Evolutionary conservation across 352 stramenopile genomes (phyloP).

Genomic region (Thalassiosira hispida): DNA sequence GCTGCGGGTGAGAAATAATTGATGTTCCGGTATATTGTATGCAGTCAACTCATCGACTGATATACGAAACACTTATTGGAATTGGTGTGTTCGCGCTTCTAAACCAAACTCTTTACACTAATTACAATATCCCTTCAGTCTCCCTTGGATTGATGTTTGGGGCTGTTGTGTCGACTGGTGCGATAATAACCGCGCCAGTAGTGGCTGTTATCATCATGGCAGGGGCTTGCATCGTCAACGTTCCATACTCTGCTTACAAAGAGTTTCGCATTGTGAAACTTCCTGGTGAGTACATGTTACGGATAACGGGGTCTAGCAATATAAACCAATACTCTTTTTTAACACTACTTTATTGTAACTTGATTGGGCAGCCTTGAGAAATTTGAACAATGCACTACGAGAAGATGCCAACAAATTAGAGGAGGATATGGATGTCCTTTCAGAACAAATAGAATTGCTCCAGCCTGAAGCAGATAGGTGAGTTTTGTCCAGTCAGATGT

Average conservation of each 20-base stretch:
- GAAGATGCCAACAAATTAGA: conserved; percentile 28
- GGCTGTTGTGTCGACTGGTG: not conserved
- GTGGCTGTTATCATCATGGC: conserved; percentile 19
- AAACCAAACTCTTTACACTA: too few relatives aligned
- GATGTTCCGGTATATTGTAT: too few relatives aligned
- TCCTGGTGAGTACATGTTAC: conserved; percentile 3
- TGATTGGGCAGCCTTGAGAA: conserved; percentile 11
- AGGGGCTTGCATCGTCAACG: conserved; percentile 24
- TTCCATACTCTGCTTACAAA: conserved; percentile 29
- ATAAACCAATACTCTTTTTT: too few relatives aligned
- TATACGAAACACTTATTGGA: too few relatives aligned
- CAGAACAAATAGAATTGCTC: conserved; percentile 27
- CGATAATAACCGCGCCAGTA: conserved; percentile 22
- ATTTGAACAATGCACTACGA: conserved; percentile 35
- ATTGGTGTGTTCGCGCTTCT: too few relatives aligned
- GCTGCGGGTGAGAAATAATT: conserved; percentile 4
- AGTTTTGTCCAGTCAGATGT: not conserved
- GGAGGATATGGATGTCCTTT: conserved; percentile 26
- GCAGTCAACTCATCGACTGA: too few relatives aligned
- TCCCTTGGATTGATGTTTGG: not conserved
- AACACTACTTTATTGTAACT: not conserved
- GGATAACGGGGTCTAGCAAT: too few relatives aligned
- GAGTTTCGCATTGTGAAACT: conserved; percentile 22
- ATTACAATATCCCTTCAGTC: not conserved
- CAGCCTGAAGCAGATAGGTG: conserved; percentile 38